These are phyloP conservation scores for Wakefieldia striispora DNA, from an alignment of 768 basidiomycete species.

Conservation along the genomic window DNA sequence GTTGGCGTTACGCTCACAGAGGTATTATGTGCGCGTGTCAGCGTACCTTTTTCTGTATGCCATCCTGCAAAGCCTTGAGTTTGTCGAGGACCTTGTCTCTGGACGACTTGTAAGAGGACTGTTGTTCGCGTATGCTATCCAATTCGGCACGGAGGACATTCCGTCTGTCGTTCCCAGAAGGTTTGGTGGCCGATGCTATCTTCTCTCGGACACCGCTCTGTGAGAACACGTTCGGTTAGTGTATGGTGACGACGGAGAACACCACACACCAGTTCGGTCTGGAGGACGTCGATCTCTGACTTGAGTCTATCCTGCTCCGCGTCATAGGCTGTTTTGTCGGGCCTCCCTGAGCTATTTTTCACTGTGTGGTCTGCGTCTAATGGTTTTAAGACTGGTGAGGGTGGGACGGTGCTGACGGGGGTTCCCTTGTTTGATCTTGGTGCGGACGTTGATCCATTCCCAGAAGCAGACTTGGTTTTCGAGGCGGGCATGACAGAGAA, in stretches of 20 bases:
- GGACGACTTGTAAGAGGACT: conserved; percentile 71
- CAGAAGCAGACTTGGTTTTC: conserved; percentile 54
- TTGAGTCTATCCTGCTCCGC: conserved; percentile 82
- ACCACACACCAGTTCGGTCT: conserved; percentile 73
- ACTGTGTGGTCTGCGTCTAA: conserved; percentile 17
- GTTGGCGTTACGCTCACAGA: conserved; percentile 1
- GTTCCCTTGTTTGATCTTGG: conserved; percentile 16
- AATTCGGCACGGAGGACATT: conserved; percentile 75
- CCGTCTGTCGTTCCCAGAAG: conserved; percentile 68
- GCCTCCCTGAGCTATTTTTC: conserved; percentile 49
- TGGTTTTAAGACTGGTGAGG: conserved; percentile 25
- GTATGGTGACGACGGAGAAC: not conserved
- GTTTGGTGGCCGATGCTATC: conserved; percentile 60
- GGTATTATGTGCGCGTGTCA: not conserved
- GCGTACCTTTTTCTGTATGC: conserved; percentile 75
- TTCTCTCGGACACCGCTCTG: conserved; percentile 76
- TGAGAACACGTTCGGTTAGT: conserved; percentile 3
- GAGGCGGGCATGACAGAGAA: conserved; percentile 34
- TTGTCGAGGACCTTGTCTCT: conserved; percentile 74
- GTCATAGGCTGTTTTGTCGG: conserved; percentile 85
- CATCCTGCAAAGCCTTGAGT: conserved; percentile 75
- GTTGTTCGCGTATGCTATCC: conserved; percentile 72
- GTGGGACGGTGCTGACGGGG: conserved; percentile 26
- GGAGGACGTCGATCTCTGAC: conserved; percentile 78
- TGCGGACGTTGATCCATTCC: conserved; percentile 44